These are phyloP conservation scores for Aspergillus sp. DNA, from an alignment of 2,329 filamentous ascomycete genomes.

Conservation along the genomic window DNA sequence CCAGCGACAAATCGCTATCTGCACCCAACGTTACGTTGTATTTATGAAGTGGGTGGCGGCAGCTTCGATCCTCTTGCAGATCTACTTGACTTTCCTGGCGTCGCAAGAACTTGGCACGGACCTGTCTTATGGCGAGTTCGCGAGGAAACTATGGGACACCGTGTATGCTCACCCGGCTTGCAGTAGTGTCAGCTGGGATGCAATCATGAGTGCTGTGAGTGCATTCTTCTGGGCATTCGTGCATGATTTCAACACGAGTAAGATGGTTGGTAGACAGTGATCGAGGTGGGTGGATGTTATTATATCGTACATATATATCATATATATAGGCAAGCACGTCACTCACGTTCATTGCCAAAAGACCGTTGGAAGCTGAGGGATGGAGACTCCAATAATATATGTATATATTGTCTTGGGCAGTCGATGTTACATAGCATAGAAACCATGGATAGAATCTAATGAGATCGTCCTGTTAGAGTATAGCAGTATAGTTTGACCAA, in stretches of 20 bases:
- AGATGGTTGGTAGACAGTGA: background rate
- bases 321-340: no score
- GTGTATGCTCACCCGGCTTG: slow-evolving; percentile 60
- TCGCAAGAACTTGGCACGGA: background rate
- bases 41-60: slow-evolving; percentile 34
- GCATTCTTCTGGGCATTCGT: background rate
- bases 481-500: no score
- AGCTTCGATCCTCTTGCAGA: slow-evolving; percentile 24
- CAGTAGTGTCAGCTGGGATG: slow-evolving; percentile 58
- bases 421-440: no score
- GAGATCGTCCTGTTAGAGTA: no score
- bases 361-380: no score
- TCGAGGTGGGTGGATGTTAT: no score
- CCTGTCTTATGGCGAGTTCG: slow-evolving; percentile 6
- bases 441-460: no score
- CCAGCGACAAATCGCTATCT: background rate
- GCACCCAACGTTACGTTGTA: slow-evolving; percentile 12
- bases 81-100: slow-evolving; percentile 17
- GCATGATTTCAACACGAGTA: background rate
- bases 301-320: no score
- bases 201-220: slow-evolving; percentile 50
- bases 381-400: no score
- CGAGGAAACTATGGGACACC: slow-evolving; percentile 48
- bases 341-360: no score
- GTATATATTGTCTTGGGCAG: no score